Evolutionary conservation across 1,139 yeast genomes (phyloP), one percentile per base, ranked within the genome.

Genomic region (Suhomyces bribrorum): DNA sequence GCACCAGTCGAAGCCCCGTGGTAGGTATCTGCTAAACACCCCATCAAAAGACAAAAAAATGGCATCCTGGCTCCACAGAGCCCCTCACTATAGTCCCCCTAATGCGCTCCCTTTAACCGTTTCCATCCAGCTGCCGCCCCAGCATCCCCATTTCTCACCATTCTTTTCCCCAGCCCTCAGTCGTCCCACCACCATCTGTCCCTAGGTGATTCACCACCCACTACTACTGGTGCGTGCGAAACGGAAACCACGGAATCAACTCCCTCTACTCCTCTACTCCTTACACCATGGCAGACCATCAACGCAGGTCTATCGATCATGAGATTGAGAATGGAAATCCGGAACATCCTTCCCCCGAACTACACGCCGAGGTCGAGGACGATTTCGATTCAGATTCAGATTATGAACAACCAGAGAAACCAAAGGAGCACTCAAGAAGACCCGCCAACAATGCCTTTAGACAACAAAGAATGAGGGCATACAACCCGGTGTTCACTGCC

Each of bases 401-500:
- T 26, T 32, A 25, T 13, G 45, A 42, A 15, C 43, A 39, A 9
- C 37, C 33, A 5, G 22, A 29, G 15, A 22, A 31, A 22, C 37
- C 43, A 15, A 42, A 39, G 28, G 45, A 37, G 38, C 71, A 73
- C 54, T 63, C 71, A 28, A 69, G 75, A 49, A 74, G 74, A 54
- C 87, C 87, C 9, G 70, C 71, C 5, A 74, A 75, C 43, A 81
- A 77, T 55, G 78, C 79, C 14, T 85, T 85, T 55, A 77, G 87
- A 36, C 94, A 81, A 49, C 86, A 81, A 51, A 61, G 76, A 41
- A 57, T 81, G 35, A 71, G 66, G 36, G 80, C 85, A 1, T 61
- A 74, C 44, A 72, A 69, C 56, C 97, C 97, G 2, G 92, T 92
- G 37, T 74, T 90, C 50, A 90, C 97, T 0, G 97, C 97, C 14